Conservation (phyloP, 2,329 filamentous ascomycete genomes). For the Mollisia scopiformis region DNA sequence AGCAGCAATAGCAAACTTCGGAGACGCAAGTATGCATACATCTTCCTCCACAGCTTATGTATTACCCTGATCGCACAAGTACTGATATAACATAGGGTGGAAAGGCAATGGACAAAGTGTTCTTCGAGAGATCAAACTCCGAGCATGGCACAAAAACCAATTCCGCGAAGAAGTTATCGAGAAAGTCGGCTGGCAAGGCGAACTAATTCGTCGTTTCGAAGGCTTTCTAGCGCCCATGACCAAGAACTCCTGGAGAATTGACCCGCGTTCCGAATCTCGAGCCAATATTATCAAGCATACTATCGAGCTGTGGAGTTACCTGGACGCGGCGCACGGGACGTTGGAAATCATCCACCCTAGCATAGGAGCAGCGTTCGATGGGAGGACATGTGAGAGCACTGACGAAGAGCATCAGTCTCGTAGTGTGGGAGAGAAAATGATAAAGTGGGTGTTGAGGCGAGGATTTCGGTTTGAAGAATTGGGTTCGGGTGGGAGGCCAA, state of each 20-base stretch:
- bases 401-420: too few relatives aligned
- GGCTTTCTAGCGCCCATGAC: constrained; percentile 10
- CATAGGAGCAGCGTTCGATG: constrained; percentile 48
- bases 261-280: neutral
- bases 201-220: constrained; percentile 7
- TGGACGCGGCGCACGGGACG: constrained; percentile 1
- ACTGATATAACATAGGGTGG: constrained; percentile 11
- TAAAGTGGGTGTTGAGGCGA: constrained; percentile 3
- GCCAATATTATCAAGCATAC: constrained; percentile 9
- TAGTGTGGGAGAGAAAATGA: neutral
- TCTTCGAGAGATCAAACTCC: constrained; percentile 12
- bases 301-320: constrained; percentile 14
- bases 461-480: constrained; percentile 6
- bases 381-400: neutral
- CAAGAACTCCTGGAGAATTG: neutral
- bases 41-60: neutral
- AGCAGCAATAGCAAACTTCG: constrained; percentile 3
- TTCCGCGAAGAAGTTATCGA: constrained; percentile 4
- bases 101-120: constrained; percentile 2
- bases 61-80: too few relatives aligned
- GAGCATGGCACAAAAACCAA: constrained; percentile 5
- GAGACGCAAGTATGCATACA: constrained; percentile 7
- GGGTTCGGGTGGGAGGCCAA: neutral
- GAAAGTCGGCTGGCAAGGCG: neutral
- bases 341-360: constrained; percentile 5